Base-by-base conservation (phyloP, 2,329 filamentous ascomycete species). In the Clonostachys rosea region DNA sequence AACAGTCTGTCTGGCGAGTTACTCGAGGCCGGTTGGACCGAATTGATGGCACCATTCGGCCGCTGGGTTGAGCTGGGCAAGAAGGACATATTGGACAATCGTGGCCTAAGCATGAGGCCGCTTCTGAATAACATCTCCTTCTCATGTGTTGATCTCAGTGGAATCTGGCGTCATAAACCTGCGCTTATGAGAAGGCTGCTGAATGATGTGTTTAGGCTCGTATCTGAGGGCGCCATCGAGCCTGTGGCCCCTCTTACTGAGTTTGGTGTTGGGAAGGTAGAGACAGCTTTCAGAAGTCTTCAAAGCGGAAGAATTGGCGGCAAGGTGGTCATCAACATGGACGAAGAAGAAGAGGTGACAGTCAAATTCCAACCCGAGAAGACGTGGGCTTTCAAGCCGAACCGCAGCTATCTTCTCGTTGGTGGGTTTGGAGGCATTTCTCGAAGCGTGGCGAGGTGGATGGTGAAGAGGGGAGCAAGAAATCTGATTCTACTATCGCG, bases 261-360 rank as follows among this genome's bases (percentile, higher is more conserved):
- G 1, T 51, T 59, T 17, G 53, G 59, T 5, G 53, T 63, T 20
- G 54, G 58, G 0, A 50, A 68, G 1, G 56, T 73, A 1, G 56
- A 59, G 6, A 55, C 62, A 0, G 67, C 68, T 1, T 70, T 75
- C 49, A 59, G 68, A 4, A 55, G 64, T 18, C 65, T 75, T 54
- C 66, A 69, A 44, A 53, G 53, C 5, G 66, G 69, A 5, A 59
- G 63, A 5, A 66, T 70, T 44, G 64, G 62, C 4, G 72, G 71
- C 0, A 75, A 74, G 42, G 61, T 73, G 14, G 59, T 73, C 17
- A 47, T 71, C 3, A 46, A 45, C 4, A n/a, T 42, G 13, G 45
- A 30, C 9, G 24, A 24, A 8, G 47, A 50, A 13, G 47, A 51
- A 34, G 34, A 43, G 33, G 46, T 51, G n/a, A 40, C 17, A 41